Conservation (phyloP, 129 eudicot genomes). For the Apium graveolens region DNA sequence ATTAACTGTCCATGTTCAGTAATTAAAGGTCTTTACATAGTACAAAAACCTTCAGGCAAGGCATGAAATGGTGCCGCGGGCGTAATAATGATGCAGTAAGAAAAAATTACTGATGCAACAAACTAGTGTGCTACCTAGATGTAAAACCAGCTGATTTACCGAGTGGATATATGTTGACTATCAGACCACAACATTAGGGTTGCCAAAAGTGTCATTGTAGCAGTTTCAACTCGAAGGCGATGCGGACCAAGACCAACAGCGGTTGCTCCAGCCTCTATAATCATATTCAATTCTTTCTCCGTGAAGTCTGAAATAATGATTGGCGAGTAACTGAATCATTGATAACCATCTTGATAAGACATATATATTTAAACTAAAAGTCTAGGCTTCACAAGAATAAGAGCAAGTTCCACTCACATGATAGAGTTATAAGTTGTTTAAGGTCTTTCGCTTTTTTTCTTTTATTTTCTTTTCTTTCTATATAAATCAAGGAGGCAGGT, state of each 20-base stretch:
- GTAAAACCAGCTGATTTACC: constrained; percentile 16
- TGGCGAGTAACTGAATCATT: background rate
- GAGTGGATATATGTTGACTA: constrained; percentile 13
- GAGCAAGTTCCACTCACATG: background rate
- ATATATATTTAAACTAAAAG: background rate
- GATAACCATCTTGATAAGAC: background rate
- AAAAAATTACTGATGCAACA: background rate
- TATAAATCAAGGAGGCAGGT: background rate
- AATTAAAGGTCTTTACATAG: background rate
- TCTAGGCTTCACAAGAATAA: background rate
- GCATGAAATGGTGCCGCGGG: no score
- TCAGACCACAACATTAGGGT: constrained; percentile 88
- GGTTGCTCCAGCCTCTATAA: constrained; percentile 71
- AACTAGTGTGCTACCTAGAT: background rate
- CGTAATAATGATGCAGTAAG: no score
- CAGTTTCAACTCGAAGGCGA: constrained; percentile 95
- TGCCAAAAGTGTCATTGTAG: constrained; percentile 71
- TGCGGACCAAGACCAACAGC: constrained; percentile 88
- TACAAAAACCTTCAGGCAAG: background rate
- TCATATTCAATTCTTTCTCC: constrained; percentile 43
- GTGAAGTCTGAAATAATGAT: constrained; percentile 55
- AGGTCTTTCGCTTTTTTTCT: background rate
- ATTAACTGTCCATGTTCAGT: background rate
- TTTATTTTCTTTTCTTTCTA: no score
- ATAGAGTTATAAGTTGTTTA: background rate